These are phyloP conservation scores for Penicillium crustosum DNA, from an alignment of 2,329 filamentous ascomycete species.

Conservation along the genomic window DNA sequence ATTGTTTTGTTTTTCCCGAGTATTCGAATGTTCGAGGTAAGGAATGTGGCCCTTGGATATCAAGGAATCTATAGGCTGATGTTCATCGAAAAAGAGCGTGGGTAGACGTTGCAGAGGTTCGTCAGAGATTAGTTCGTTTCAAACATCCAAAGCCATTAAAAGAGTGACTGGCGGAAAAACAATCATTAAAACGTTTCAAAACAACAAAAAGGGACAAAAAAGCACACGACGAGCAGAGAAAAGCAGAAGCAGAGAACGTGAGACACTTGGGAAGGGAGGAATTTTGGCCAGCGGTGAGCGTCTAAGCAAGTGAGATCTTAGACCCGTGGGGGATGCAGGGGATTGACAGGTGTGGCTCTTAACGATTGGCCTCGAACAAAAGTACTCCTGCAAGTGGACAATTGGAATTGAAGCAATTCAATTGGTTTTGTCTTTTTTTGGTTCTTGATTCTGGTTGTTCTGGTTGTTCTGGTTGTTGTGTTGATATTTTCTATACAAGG, in stretches of 20 bases:
- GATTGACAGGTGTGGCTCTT: not conserved
- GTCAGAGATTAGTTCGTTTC: slow-evolving; percentile 23
- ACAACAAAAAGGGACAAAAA: slow-evolving; percentile 19
- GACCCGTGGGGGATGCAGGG: slow-evolving; percentile 20
- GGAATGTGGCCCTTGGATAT: slow-evolving; percentile 21
- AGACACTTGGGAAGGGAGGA: slow-evolving; percentile 21
- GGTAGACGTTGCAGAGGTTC: slow-evolving; percentile 27
- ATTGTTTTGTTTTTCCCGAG: slow-evolving; percentile 17
- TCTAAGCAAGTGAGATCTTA: slow-evolving; percentile 18
- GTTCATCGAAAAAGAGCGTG: slow-evolving; percentile 28
- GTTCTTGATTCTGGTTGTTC: too few species aligned
- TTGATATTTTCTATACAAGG: not conserved
- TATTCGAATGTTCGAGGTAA: slow-evolving; percentile 21
- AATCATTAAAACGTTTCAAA: slow-evolving; percentile 25
- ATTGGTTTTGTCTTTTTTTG: not conserved
- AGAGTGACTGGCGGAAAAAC: slow-evolving; percentile 30
- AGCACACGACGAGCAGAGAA: slow-evolving; percentile 12
- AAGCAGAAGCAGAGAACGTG: slow-evolving; percentile 14
- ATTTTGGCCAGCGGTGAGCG: slow-evolving; percentile 35
- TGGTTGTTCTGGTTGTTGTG: not conserved
- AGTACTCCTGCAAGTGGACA: not conserved
- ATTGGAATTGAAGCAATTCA: not conserved
- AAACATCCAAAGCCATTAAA: slow-evolving; percentile 34
- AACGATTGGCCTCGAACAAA: slow-evolving; percentile 9
- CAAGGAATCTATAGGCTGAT: slow-evolving; percentile 10